Evolutionary conservation across 108 stramenopile species (phyloP).

Genomic region (Conticribra weissflogii): DNA sequence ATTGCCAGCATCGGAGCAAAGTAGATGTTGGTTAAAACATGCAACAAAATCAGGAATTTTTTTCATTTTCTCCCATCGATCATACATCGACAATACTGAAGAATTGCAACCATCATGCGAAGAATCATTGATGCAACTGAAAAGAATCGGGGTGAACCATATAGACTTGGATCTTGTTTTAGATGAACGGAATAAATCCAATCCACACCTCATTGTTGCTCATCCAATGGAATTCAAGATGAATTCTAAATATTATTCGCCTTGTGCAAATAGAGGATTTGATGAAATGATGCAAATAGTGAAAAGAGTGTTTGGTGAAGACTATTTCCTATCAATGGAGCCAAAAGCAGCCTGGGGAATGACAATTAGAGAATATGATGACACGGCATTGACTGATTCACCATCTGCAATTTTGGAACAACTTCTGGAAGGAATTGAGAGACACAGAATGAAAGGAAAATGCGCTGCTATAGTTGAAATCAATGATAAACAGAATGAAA

Average conservation of each 20-base stretch:
- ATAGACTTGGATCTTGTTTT: slow-evolving; percentile 29
- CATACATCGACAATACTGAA: slow-evolving; percentile 2
- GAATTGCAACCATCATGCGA: slow-evolving; percentile 3
- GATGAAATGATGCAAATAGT: slow-evolving; percentile 24
- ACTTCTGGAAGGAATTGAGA: slow-evolving; percentile 5
- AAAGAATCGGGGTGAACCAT: slow-evolving; percentile 18
- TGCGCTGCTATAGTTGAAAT: slow-evolving; percentile 31
- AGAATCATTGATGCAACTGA: slow-evolving; percentile 1
- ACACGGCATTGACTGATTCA: slow-evolving; percentile 15
- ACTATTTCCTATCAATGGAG: slow-evolving; percentile 26
- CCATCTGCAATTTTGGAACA: slow-evolving; percentile 16
- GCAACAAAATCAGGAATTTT: slow-evolving; percentile 8
- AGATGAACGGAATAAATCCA: neutral
- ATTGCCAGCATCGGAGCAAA: neutral
- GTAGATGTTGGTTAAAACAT: slow-evolving; percentile 11
- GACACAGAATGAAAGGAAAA: slow-evolving; percentile 14
- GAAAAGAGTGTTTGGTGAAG: slow-evolving; percentile 7
- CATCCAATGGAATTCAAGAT: slow-evolving; percentile 34
- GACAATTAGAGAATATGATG: slow-evolving; percentile 8
- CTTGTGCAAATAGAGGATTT: slow-evolving; percentile 18
- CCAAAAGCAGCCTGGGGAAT: slow-evolving; percentile 33
- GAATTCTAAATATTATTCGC: slow-evolving; percentile 9
- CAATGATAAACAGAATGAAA: slow-evolving; percentile 4
- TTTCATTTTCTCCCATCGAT: slow-evolving; percentile 16
- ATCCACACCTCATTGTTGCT: slow-evolving; percentile 4